Evolutionary conservation across 2,329 filamentous ascomycete genomes (phyloP).

Genomic region (Trichoderma hamatum): DNA sequence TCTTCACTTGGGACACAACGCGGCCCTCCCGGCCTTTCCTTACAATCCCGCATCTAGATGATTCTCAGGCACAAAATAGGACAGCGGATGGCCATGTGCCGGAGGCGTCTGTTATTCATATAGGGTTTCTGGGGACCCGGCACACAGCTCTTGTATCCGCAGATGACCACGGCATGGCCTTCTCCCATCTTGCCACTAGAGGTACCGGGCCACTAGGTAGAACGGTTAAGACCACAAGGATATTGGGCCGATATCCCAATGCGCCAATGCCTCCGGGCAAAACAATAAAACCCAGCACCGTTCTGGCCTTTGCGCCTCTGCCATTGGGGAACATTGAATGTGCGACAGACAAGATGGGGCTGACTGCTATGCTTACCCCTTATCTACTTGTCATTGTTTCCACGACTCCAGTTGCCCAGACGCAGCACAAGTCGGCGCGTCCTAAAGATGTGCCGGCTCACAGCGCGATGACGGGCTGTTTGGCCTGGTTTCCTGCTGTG

Average conservation of each 20-base stretch:
- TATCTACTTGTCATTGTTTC: constrained; percentile 97
- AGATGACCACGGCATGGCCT: constrained; percentile 94
- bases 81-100: constrained; percentile 81
- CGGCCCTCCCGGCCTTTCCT: constrained; percentile 85
- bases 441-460: constrained; percentile 91
- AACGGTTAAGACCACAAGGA: constrained; percentile 84
- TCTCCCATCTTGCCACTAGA: constrained; percentile 91
- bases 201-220: constrained; percentile 85
- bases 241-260: constrained; percentile 87
- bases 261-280: constrained; percentile 64
- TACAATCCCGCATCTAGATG: constrained; percentile 76
- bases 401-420: constrained; percentile 93
- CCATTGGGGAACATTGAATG: constrained; percentile 94
- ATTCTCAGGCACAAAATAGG: constrained; percentile 64
- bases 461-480: constrained; percentile 86
- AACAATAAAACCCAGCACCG: constrained; percentile 85
- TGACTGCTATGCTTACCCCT: constrained; percentile 94
- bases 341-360: constrained; percentile 80
- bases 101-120: constrained; percentile 77
- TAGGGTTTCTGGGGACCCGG: constrained; percentile 92
- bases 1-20: constrained; percentile 95
- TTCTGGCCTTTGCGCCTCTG: constrained; percentile 86
- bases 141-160: constrained; percentile 95
- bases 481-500: constrained; percentile 97
- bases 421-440: constrained; percentile 88